Conservation (phyloP, 1,284 basidiomycete species). For the Apiotrichum mycotoxinovorans region DNA sequence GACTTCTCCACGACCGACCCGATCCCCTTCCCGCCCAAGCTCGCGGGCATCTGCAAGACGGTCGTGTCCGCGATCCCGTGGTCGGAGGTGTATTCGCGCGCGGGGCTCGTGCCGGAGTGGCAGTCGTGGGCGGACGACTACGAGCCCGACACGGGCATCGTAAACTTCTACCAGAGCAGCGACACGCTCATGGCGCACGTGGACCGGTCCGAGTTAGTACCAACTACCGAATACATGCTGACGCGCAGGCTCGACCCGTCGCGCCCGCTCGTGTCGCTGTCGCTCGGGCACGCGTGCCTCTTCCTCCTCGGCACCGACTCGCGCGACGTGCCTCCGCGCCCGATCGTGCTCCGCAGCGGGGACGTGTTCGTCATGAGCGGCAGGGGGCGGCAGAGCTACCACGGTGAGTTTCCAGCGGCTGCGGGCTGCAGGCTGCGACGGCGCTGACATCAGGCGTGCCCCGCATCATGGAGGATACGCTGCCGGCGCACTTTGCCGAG, state of each 20-base stretch:
- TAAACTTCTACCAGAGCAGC: conserved; percentile 81
- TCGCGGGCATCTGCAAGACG: conserved; percentile 60
- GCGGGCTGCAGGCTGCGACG: no score
- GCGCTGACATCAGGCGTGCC: conserved; percentile 66
- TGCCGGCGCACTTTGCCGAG: conserved; percentile 62
- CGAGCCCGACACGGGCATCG: conserved; percentile 82
- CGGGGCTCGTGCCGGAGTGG: conserved; percentile 58
- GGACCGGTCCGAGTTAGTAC: conserved; percentile 70
- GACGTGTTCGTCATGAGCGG: conserved; percentile 92
- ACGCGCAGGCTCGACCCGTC: conserved; percentile 59
- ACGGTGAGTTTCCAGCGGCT: no score
- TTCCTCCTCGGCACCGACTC: conserved; percentile 83
- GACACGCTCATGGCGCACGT: conserved; percentile 92
- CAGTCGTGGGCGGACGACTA: conserved; percentile 68
- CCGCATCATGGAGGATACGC: conserved; percentile 71
- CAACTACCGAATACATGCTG: conserved; percentile 14
- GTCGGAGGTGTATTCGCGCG: conserved; percentile 59
- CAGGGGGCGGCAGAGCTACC: conserved; percentile 73
- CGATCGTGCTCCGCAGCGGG: conserved; percentile 78
- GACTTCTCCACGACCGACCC: conserved; percentile 64
- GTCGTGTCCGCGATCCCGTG: conserved; percentile 66
- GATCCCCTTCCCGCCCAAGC: conserved; percentile 58
- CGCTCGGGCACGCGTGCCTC: conserved; percentile 80
- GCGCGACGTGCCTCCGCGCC: conserved; percentile 67
- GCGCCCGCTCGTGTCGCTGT: conserved; percentile 80